Base-by-base conservation (phyloP, 352 stramenopile genomes). In the Phytophthora fragariaefolia region DNA sequence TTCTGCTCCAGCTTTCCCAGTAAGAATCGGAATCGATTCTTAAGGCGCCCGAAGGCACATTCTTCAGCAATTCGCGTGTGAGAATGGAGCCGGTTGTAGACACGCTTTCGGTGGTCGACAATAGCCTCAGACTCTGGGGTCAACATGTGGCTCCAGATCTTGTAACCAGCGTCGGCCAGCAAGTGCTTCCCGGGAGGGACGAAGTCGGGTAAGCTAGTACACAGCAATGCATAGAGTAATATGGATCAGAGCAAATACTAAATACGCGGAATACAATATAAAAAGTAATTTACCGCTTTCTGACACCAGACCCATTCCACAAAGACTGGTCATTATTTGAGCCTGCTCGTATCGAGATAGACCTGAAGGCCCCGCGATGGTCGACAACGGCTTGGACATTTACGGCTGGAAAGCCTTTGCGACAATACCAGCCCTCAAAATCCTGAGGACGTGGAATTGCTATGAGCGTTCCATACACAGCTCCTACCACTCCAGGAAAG, bases 1-100 rank as follows among this genome's bases (percentile, higher is more conserved):
- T 45, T 45, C 36, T 45, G 36, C 17, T 45, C 55, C 2, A 60
- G 30, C 15, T 62, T 65, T 9, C 48, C 55, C 1, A 53, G 15
- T 5, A 61, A 47, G 9, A 69, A 59, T 13, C 43, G 22, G 26
- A 63, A 58, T 6, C 47, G 24, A 47, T 63, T 72, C 52, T 72
- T 71, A 5, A 61, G 26, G 3, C 38, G 40, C 0, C 54, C 54
- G 34, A 71, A 71, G 13, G 55, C 55, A n/a, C 48, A 62, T 26
- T 71, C 55, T 10, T 66, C 64, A 15, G 40, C n/a, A 57, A 67
- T 72, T 17, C 56, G 22, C 13, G 56, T 72, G 3, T 26, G 32
- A 12, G 49, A 63, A 32, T 63, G 42, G 8, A 47, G 5, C 15
- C 53, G 24, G 18, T 72, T 72, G 43, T 67, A 72, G 4, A 24